Base-by-base conservation (phyloP, 345 rosid species). In the Dovyalis caffra region DNA sequence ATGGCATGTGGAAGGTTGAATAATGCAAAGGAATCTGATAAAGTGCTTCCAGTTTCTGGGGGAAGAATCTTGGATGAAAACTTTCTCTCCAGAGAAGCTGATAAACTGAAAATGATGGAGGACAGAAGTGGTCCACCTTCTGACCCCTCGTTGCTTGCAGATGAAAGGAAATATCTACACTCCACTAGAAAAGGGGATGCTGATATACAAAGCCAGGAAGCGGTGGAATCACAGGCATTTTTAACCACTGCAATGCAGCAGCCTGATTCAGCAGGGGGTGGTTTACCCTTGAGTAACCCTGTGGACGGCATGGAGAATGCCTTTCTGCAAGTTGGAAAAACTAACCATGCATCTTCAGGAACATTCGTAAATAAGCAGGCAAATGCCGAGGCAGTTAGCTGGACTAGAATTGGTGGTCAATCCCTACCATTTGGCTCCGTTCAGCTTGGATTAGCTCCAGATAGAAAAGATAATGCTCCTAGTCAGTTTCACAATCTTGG, bases 31-130 rank as follows among this genome's bases (percentile, higher is more conserved):
- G 88, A 82, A 78, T 65, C 69, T 68, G 86, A 79, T 66, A 79
- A 70, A 73, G 66, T 66, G 38, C 83, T 75, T 70, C 75, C 73
- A 15, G 86, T 79, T 70, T 77, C 88, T 79, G 62, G 84, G 10
- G 89, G 90, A 83, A 84, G 83, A 81, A 78, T 82, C 80, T 68
- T 78, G 66, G 94, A 87, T 71, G 76, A 77, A 68, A 89, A 89
- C 73, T 77, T 77, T 67, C 66, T 74, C 6, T 73, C 76, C 34
- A 88, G 67, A 79, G 91, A 87, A 78, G 78, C 74, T 26, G 91
- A 76, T 57, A 86, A 83, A 38, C 69, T 83, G 68, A 89, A 78
- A 63, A 34, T 60, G 37, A 38, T 83, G 82, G 93, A 77, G 76
- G 89, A 82, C 23, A 88, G 73, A 77, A 81, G 56, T 78, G 79